Evolutionary conservation across 2,329 filamentous ascomycete genomes (phyloP), one percentile per base, ranked within the genome.

Genomic region (Venturiaceae sp.): DNA sequence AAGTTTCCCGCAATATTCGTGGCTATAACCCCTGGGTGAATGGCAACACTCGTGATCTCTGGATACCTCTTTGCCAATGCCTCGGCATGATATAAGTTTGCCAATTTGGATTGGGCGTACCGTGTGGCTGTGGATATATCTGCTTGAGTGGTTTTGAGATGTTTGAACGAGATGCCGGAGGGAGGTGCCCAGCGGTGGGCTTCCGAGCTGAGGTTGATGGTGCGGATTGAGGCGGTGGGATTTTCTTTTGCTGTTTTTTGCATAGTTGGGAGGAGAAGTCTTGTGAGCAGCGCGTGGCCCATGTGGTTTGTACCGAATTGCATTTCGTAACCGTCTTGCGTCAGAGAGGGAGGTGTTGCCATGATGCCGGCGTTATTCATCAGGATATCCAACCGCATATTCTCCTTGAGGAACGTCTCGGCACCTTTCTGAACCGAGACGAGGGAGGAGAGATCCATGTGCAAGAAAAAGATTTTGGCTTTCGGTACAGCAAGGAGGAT

Each of bases 41-140:
- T 61, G 0, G 74, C 68, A 0, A 75, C 71, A 7, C 67, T 67
- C 0, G 71, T 77, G 56, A 81, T 72, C 3, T 68, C 57, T 1
- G 79, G 78, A 60, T 80, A 76, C 0, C 69, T 70, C 14, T 65
- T 60, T 0, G 76, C 74, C 3, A 80, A 67, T 47, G 75, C 69
- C 5, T 68, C 64, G 0, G 75, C 68, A 63, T 74, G 79, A 1
- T 80, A 71, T 14, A 80, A 67, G 52, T 80, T 80, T 5, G 77
- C 76, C 4, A 81, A 70, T 62, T 81, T 81, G 37, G 71, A 73
- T 44, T 75, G 71, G 5, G 74, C 77, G 65, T 82, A 81, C 26
- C 77, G 73, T 3, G 58, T 60, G 62, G 52, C 21, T 13, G 53
- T 8, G 34, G 11, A 9, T 30, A 21, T 14, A 8, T 14, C 14